Conservation (phyloP, 2,329 filamentous ascomycete genomes). For the Zasmidium citrigriseum region DNA sequence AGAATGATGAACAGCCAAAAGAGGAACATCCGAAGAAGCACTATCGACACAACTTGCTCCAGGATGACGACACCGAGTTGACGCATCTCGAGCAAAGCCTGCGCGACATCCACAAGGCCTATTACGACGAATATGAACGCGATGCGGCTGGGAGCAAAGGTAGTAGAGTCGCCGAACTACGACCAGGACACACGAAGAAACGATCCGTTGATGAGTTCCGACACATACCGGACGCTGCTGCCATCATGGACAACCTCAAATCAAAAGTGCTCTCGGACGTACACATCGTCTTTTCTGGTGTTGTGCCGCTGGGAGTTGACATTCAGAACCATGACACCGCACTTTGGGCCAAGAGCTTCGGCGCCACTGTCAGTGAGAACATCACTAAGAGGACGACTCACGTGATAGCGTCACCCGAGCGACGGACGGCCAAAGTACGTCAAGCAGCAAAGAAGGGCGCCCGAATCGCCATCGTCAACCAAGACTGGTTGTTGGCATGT, state of each 20-base stretch:
- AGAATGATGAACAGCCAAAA: conserved; percentile 38
- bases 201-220: conserved; percentile 50
- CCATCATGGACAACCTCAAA: conserved; percentile 83
- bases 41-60: conserved; percentile 73
- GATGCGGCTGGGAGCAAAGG: conserved; percentile 44
- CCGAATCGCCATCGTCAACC: conserved; percentile 82
- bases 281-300: conserved; percentile 83
- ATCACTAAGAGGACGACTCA: conserved; percentile 63
- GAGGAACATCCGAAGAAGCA: conserved; percentile 27
- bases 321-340: conserved; percentile 76
- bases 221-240: conserved; percentile 79
- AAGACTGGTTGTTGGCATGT: conserved; percentile 84
- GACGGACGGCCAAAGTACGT: conserved; percentile 86
- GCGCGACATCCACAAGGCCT: conserved; percentile 71
- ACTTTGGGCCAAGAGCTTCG: conserved; percentile 83
- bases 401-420: conserved; percentile 68
- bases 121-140: conserved; percentile 79
- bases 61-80: conserved; percentile 86
- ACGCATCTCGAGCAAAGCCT: conserved; percentile 74
- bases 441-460: conserved; percentile 76
- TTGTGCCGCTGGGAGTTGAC: conserved; percentile 80
- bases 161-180: conserved; percentile 53
- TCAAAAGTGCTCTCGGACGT: conserved; percentile 70
- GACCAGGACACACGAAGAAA: conserved; percentile 54
- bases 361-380: conserved; percentile 66